phyloP scores from a whole-genome alignment of 192 early-diverging fungal species.

The Umbelopsis isabellina region DNA sequence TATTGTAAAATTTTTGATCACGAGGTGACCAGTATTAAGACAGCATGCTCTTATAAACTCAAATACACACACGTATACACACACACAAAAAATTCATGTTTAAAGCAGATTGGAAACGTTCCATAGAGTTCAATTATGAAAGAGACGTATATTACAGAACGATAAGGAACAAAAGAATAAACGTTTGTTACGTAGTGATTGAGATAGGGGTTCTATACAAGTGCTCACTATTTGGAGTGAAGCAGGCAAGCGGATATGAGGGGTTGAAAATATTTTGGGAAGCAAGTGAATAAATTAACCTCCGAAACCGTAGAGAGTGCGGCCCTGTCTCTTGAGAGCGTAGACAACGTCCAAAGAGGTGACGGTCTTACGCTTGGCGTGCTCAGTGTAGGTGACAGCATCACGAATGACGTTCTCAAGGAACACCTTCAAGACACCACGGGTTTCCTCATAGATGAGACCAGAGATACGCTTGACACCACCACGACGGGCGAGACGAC shows the following conservation, averaged over 20 bases:
- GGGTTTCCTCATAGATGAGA: conserved; percentile 99
- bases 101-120: conserved; percentile 9
- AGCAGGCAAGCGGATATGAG: conserved; percentile 23
- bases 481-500: conserved; percentile 98
- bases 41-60: no score
- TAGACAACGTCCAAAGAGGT: conserved; percentile 99
- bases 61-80: conserved; percentile 1
- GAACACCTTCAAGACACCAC: conserved; percentile 96
- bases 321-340: conserved; percentile 95
- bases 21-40: no score
- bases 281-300: conserved; percentile 43
- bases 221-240: conserved; percentile 21
- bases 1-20: neutral
- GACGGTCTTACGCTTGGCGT: conserved; percentile 99
- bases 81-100: neutral
- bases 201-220: conserved; percentile 23
- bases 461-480: conserved; percentile 99
- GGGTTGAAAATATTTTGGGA: conserved; percentile 20
- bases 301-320: conserved; percentile 82
- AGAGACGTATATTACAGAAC: conserved; percentile 24
- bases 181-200: conserved; percentile 13
- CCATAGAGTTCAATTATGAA: conserved; percentile 24
- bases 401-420: conserved; percentile 99
- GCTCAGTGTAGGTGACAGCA: conserved; percentile 98
- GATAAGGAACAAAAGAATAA: conserved; percentile 21